Percentiles rank a stretch among this genome's conserved stretches.
phyloP scores from a whole-genome alignment of 73 alveolate species.

The Blepharisma japonicum region DNA sequence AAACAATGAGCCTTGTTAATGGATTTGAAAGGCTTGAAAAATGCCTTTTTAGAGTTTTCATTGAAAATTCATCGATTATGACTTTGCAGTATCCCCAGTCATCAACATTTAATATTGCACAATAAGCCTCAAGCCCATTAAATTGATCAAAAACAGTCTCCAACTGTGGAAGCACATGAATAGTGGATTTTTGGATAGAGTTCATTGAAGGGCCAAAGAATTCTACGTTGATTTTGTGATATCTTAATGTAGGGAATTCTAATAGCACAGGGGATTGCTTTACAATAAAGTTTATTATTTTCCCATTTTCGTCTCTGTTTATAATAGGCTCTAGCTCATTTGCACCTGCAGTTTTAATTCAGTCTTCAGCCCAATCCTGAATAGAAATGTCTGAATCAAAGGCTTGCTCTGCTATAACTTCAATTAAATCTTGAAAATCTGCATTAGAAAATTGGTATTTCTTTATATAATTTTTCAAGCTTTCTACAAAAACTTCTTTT shows the following conservation, averaged over 20 bases:
- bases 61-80: slow-evolving; percentile 12
- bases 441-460: slow-evolving; percentile 81
- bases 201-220: background rate
- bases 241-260: background rate
- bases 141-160: slow-evolving; percentile 30
- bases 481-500: slow-evolving; percentile 74
- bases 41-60: slow-evolving; percentile 18
- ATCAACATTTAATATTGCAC: slow-evolving; percentile 60
- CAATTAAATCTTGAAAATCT: slow-evolving; percentile 74
- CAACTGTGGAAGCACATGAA: background rate
- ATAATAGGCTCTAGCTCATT: slow-evolving; percentile 39
- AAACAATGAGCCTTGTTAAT: slow-evolving; percentile 56
- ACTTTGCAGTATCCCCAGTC: slow-evolving; percentile 80
- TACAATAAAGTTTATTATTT: background rate
- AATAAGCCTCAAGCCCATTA: slow-evolving; percentile 49
- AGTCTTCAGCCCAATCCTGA: slow-evolving; percentile 52
- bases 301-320: slow-evolving; percentile 24
- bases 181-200: background rate
- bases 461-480: slow-evolving; percentile 71
- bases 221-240: background rate
- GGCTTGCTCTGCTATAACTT: slow-evolving; percentile 58
- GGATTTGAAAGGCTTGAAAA: slow-evolving; percentile 36
- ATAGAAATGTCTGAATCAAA: slow-evolving; percentile 58
- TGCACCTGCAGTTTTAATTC: slow-evolving; percentile 82
- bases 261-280: background rate